Evolutionary conservation across 352 stramenopile genomes (phyloP).

Genomic region (Globisporangium iwayamae): DNA sequence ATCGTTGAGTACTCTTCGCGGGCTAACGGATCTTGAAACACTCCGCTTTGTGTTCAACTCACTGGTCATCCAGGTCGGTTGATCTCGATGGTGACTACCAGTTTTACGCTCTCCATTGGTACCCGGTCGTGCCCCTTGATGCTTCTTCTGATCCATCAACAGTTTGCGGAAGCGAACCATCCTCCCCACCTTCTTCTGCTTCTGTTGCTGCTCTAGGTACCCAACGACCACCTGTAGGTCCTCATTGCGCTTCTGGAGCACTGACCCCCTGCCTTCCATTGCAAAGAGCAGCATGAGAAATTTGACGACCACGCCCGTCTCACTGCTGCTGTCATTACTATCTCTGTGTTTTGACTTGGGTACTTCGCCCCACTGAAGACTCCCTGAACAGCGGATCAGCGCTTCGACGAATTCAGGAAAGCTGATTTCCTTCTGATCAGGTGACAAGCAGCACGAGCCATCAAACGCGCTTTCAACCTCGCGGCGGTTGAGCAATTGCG

Average conservation of each 20-base stretch:
- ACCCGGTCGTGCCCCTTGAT: not conserved
- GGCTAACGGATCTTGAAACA: not conserved
- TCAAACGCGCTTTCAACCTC: constrained; percentile 49
- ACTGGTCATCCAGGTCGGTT: not conserved
- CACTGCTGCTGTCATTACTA: not conserved
- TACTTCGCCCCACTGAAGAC: constrained; percentile 35
- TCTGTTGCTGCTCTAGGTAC: constrained; percentile 44
- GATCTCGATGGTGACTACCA: not conserved
- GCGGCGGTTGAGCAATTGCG: constrained; percentile 53
- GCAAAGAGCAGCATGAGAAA: constrained; percentile 79
- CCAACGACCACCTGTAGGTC: constrained; percentile 51
- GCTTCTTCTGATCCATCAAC: constrained; percentile 31
- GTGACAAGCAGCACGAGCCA: constrained; percentile 25
- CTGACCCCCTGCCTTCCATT: constrained; percentile 63
- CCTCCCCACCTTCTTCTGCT: constrained; percentile 32
- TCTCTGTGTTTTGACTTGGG: constrained; percentile 9
- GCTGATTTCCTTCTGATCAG: constrained; percentile 29
- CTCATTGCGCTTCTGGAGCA: constrained; percentile 52
- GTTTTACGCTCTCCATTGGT: not conserved
- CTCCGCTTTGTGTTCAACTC: not conserved
- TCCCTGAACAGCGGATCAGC: constrained; percentile 43
- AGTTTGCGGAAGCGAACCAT: constrained; percentile 44
- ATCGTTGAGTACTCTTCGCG: not conserved
- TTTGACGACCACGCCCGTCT: constrained; percentile 42
- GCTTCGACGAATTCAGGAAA: constrained; percentile 66